Evolutionary conservation across 2,329 filamentous ascomycete genomes (phyloP), one percentile per base, ranked within the genome.

Genomic region (Calonectria naviculata): DNA sequence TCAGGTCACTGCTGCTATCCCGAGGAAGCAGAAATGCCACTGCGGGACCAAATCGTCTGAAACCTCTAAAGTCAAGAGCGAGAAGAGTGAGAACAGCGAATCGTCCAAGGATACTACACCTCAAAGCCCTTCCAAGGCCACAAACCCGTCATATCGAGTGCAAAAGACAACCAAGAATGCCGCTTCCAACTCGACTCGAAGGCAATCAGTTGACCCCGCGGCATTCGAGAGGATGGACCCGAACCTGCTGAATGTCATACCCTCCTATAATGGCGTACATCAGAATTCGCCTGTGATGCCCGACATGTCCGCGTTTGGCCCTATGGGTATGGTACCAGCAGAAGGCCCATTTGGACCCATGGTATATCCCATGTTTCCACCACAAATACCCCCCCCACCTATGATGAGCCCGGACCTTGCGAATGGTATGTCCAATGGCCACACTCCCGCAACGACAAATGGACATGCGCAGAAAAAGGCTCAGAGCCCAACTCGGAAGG

Each of bases 1-100:
- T 49, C 87, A 88, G 71, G 87, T 93, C n/a, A 92, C 91, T 19
- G 90, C 90, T 38, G 90, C 90, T 9, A 90, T 92, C 67, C 89
- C 90, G 1, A 87, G 87, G 74, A 88, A 88, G 73, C 87, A 90
- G 70, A 87, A 87, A 65, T 92, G 90, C 67, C 82, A 82, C 44
- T 92, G 90, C 75, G 85, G 87, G 36, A 80, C 79, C 7, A 78
- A 80, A 65, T 78, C 75, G 60, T 73, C 74, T 42, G 76, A 78
- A 36, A 64, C 79, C 4, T 71, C 72, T 6, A 69, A 71, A 34
- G 63, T 71, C 28, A 73, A 79, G 60, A 44, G 69, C 17, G 80
- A 80, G 60, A 73, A 78, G 60, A 47, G 69, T 15, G 80, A 80
- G 52, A 78, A 73, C 38, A 76, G 81, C 19, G 75, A 76, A 21